A percentile compares a stretch with the other conserved stretches of the same genome.
Conservation (phyloP, 2,329 filamentous ascomycete species). For the Penicillium sclerotiorum region DNA sequence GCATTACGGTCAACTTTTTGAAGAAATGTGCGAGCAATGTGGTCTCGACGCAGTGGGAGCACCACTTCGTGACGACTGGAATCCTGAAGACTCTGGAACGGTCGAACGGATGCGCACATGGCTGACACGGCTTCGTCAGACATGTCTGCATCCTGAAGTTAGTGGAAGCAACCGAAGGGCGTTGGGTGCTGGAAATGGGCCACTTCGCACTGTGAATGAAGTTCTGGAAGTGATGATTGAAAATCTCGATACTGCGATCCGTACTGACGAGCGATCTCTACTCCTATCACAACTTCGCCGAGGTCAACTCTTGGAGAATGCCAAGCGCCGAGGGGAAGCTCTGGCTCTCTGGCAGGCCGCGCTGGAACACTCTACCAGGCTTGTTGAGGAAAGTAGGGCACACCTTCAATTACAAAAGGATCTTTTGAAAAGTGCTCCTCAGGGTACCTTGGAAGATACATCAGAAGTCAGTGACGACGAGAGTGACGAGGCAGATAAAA, state of each 20-base stretch:
- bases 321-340: constrained; percentile 67
- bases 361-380: constrained; percentile 49
- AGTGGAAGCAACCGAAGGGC: constrained; percentile 67
- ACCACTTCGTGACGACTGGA: constrained; percentile 65
- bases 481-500: constrained; percentile 43
- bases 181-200: constrained; percentile 64
- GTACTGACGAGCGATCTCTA: constrained; percentile 68
- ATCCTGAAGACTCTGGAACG: constrained; percentile 58
- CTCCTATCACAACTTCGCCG: constrained; percentile 66
- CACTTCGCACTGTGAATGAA: constrained; percentile 79
- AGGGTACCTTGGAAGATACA: background rate
- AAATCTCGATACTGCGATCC: constrained; percentile 69
- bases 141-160: constrained; percentile 82
- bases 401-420: constrained; percentile 57
- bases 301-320: constrained; percentile 80
- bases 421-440: constrained; percentile 21
- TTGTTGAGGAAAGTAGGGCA: constrained; percentile 64
- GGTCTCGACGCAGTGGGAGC: constrained; percentile 66
- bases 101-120: constrained; percentile 77
- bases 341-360: constrained; percentile 69
- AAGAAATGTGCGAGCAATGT: constrained; percentile 71
- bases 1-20: constrained; percentile 76
- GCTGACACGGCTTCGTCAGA: constrained; percentile 76
- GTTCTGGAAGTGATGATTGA: constrained; percentile 92
- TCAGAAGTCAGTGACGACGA: constrained; percentile 38